Base-by-base conservation (phyloP, 768 basidiomycete species). In the Boletus sensibilis region DNA sequence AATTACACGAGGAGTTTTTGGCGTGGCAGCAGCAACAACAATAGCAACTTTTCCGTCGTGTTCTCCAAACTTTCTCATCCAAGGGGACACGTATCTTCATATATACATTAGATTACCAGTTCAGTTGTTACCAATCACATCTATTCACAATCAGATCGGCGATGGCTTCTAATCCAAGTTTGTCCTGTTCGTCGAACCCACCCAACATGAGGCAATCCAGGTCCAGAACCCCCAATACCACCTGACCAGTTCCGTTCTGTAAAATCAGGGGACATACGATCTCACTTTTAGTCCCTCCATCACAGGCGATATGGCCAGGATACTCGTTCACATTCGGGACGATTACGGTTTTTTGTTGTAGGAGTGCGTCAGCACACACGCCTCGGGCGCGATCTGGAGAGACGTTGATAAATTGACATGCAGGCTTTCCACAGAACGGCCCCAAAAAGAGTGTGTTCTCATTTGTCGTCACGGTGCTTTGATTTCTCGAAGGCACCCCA, bases 291-390 rank as follows among this genome's bases (percentile, higher is more conserved):
- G 95, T 96, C 51, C 87, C 85, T 21, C 86, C 90, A 62, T 98
- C 94, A 66, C 96, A 98, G 3, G 93, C 92, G 58, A 97, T 96
- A 68, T 98, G 96, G 0, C 95, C 94, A 1, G 92, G 92, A 67
- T 94, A 94, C 11, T 70, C 72, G 25, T 90, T 81, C 20, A 98
- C 93, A 56, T 95, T 82, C 20, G 77, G 73, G 1, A 97, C 92
- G n/a, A 93, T 64, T 6, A 92, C 51, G 0, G 87, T 82, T 60
- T 75, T 66, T 42, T 69, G 72, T 48, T 77, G 77, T 14, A 85
- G 52, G 70, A 83, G 96, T 2, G 88, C 86, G 48, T 86, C 86
- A 7, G 92, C 90, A 69, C 94, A 97, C 12, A 97, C 94, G 29
- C 94, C 93, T n/a, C 81, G 79, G 2, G 75, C 60, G 11, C 77